Evolutionary conservation across 129 eudicot species (phyloP), one percentile per base, ranked within the genome.

Genomic region (Ambrosia artemisiifolia): DNA sequence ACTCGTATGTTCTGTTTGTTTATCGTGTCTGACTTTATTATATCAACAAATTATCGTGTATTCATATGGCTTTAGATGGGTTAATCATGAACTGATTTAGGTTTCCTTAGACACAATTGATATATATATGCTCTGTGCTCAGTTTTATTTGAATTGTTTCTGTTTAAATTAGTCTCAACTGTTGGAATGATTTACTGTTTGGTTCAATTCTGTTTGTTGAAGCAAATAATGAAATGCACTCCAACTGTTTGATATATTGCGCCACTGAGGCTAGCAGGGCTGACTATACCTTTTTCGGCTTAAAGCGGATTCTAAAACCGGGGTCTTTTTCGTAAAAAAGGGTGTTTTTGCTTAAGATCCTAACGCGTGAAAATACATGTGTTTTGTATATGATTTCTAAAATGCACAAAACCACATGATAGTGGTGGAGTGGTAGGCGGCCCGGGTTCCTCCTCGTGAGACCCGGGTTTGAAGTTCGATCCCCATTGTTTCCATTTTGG

Each of bases 191-290:
- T 69, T 32, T 69, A 9, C 2, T n/a, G 17, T 10, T 33, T 49
- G 62, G 8, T 50, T 69, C 1, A 35, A 10, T 9, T 34, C 2
- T 50, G 11, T 49, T n/a, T 49, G 42, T 30, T 32, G 10, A 50
- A 69, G 5, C 18, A n/a, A 47, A 35, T 30, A 67, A 65, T 17
- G 7, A 48, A 44, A 34, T 56, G 80, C 80, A 56, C 80, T 0
- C 80, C 68, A 76, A 46, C 61, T 76, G 62, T 75, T 75, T 55
- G 74, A 30, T 59, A 32, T 43, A 28, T 30, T 75, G 80, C 6
- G 1, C 33, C 62, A 67, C 11, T 56, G 61, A 67, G 0, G 61
- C 5, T 62, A 32, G 44, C 9, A 40, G 44, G 28, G 28, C 28
- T 24, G 28, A 40, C 44, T 40, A 8, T 6, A 40, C 11, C 44